Evolutionary conservation across 768 basidiomycete species (phyloP), one percentile per base, ranked within the genome.

Genomic region (Boletus reticulatus): DNA sequence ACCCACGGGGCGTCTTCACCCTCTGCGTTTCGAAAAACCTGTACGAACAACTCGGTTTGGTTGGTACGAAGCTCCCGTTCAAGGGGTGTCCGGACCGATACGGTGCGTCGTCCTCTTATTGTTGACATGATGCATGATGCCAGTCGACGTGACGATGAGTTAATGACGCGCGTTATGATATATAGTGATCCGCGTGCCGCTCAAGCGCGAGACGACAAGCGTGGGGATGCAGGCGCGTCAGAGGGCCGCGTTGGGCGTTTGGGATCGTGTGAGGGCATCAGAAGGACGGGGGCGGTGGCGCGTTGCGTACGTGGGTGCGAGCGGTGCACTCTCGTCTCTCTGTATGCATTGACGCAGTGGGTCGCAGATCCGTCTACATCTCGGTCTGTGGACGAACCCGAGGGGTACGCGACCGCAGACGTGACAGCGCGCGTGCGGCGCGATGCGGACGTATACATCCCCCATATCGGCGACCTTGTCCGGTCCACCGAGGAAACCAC

Each of bases 31-130:
- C 75, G 42, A 84, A 83, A 66, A 72, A 73, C 17, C 81, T 82
- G 1, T 89, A 89, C 64, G 79, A 87, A 59, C 69, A 70, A 8
- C 75, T 89, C 9, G 87, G 88, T 2, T 61, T 89, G 16, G 74
- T 81, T 0, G 88, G 89, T 6, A 69, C 71, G 54, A 76, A 73
- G 27, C 55, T 87, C 43, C 79, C 83, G 0, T 85, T 83, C 68
- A 81, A 80, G 61, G 73, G 69, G 0, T 76, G 75, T 46, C 60
- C 73, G 0, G 80, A 82, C 43, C 74, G 70, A 50, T 77, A 80
- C 62, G 76, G 84, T 85, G 47, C 46, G 80, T 73, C 39, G 22
- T 12, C 12, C 16, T 34, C 8, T 17, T 29, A 29, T n/a, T n/a
- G n/a, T n/a, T n/a, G n/a, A n/a, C n/a, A n/a, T 34, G 34, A 34